phyloP scores from a whole-genome alignment of 352 stramenopile genomes.

The Phytopythium helicoides region DNA sequence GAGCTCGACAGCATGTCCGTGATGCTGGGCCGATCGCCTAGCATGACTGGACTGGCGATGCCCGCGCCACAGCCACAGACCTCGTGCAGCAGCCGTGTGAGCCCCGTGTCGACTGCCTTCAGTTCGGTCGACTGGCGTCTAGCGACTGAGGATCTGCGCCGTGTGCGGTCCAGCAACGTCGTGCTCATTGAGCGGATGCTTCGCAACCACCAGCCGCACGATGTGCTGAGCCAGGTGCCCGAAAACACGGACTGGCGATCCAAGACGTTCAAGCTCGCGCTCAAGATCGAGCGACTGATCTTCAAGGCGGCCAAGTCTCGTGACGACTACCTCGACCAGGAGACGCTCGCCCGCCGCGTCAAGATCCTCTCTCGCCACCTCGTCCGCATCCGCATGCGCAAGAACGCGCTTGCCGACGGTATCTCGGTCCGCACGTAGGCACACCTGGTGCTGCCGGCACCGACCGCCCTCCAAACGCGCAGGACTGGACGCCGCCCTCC shows the following conservation, averaged over 20 bases:
- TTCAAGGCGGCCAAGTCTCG: constrained; percentile 47
- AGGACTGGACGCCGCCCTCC: background rate
- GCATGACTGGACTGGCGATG: constrained; percentile 1
- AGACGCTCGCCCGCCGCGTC: constrained; percentile 44
- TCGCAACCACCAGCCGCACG: constrained; percentile 53
- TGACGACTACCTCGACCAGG: constrained; percentile 51
- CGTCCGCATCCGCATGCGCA: constrained; percentile 53
- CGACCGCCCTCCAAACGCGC: background rate
- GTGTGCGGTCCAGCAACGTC: constrained; percentile 42
- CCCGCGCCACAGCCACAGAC: background rate
- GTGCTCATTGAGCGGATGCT: constrained; percentile 61
- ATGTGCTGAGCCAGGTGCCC: constrained; percentile 55
- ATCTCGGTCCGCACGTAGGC: constrained; percentile 15
- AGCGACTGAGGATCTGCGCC: constrained; percentile 40
- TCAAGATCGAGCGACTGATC: constrained; percentile 67
- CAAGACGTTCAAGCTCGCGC: constrained; percentile 56
- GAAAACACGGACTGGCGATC: constrained; percentile 60
- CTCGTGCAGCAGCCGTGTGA: constrained; percentile 1
- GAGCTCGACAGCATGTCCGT: constrained; percentile 33
- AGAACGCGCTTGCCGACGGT: constrained; percentile 41
- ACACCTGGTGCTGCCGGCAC: too few relatives aligned
- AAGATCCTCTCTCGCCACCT: constrained; percentile 53
- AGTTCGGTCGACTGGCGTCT: constrained; percentile 28
- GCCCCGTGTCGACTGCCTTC: background rate
- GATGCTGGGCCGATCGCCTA: constrained; percentile 8